Percentiles rank a stretch among this genome's conserved stretches.
These are phyloP conservation scores for Rhododendron ferrugineum DNA, from an alignment of 148 eudicot species.

Conservation along the genomic window DNA sequence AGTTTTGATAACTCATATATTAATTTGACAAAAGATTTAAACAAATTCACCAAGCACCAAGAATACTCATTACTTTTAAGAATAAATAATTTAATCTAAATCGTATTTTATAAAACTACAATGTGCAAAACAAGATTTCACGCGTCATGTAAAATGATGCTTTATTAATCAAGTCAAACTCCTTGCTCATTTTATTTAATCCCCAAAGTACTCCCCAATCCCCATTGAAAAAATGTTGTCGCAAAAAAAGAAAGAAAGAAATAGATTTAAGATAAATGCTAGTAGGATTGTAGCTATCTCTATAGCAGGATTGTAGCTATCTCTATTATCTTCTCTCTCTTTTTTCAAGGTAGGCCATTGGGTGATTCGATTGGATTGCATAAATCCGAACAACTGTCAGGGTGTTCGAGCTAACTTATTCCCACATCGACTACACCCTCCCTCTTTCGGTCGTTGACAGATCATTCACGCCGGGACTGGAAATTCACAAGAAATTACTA, in stretches of 20 bases:
- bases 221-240: not conserved
- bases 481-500: too few species aligned
- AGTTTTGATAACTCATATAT: not conserved
- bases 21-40: not conserved
- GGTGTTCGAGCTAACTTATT: not conserved
- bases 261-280: not conserved
- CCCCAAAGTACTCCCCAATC: not conserved
- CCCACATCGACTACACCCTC: not conserved
- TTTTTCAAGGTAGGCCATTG: not conserved
- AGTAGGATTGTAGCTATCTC: not conserved
- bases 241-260: not conserved
- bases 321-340: not conserved
- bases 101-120: not conserved
- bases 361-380: not conserved
- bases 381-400: not conserved
- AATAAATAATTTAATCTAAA: not conserved
- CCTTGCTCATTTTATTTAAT: not conserved
- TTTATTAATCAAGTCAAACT: not conserved
- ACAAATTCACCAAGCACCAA: not conserved
- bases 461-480: not conserved
- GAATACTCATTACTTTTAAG: not conserved
- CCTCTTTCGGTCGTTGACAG: not conserved
- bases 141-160: not conserved
- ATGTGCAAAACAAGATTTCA: not conserved
- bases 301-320: not conserved